These are phyloP conservation scores for Aspergillus flavus DNA, from an alignment of 2,329 filamentous ascomycete genomes.

Conservation along the genomic window DNA sequence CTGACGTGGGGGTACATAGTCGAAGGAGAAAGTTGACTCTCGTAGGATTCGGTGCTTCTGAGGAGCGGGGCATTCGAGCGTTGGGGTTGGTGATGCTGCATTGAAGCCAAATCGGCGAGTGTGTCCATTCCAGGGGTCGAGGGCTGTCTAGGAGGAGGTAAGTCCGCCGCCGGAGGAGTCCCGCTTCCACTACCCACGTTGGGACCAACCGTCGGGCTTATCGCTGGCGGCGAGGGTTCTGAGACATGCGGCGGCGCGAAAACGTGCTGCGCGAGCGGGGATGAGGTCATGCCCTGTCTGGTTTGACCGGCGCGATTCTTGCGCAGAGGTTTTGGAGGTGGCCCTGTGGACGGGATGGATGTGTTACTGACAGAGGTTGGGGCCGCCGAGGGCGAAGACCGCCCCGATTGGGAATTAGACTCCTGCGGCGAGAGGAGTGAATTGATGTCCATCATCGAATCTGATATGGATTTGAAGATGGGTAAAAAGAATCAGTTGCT, in stretches of 20 bases:
- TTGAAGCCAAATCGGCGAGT: constrained; percentile 51
- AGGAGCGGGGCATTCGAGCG: constrained; percentile 42
- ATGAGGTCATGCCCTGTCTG: constrained; percentile 41
- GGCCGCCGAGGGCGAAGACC: constrained; percentile 32
- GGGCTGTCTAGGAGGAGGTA: constrained; percentile 40
- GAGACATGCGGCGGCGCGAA: constrained; percentile 39
- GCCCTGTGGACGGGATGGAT: constrained; percentile 26
- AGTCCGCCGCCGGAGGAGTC: constrained; percentile 38
- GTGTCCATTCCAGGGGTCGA: constrained; percentile 53
- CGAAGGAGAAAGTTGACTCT: constrained; percentile 47
- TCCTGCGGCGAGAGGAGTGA: constrained; percentile 50
- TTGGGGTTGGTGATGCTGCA: constrained; percentile 50
- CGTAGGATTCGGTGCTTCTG: constrained; percentile 43
- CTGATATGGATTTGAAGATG: constrained; percentile 12
- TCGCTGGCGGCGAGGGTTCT: constrained; percentile 41
- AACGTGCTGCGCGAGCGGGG: constrained; percentile 48
- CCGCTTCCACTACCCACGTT: constrained; percentile 33
- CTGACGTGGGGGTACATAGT: constrained; percentile 44
- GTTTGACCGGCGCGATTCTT: constrained; percentile 38
- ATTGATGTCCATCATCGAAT: constrained; percentile 48
- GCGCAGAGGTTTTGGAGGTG: constrained; percentile 41
- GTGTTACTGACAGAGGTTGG: constrained; percentile 31
- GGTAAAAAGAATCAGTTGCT: constrained; percentile 18
- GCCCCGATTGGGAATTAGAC: constrained; percentile 41
- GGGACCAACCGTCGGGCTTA: constrained; percentile 33